These are phyloP conservation scores for Pestalotiopsis fici DNA, from an alignment of 2,329 filamentous ascomycete genomes.

Conservation along the genomic window DNA sequence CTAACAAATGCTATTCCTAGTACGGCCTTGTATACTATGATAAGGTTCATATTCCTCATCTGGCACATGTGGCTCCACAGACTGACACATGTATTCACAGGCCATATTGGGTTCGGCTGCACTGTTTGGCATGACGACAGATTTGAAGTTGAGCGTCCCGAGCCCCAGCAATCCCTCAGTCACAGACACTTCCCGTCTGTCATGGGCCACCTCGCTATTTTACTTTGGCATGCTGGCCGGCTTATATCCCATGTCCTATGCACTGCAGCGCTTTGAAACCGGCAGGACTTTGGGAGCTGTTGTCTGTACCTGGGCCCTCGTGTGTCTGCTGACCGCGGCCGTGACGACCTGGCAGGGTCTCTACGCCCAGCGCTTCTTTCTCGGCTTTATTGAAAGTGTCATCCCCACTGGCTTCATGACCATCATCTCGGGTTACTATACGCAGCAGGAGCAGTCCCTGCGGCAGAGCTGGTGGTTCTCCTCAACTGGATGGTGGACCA, in stretches of 20 bases:
- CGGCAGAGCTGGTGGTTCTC: constrained; percentile 71
- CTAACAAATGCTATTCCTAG: constrained; percentile 28
- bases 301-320: constrained; percentile 65
- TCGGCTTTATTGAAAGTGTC: constrained; percentile 63
- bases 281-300: constrained; percentile 64
- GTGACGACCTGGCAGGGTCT: constrained; percentile 65
- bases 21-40: constrained; percentile 73
- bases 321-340: constrained; percentile 70
- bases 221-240: constrained; percentile 80
- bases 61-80: too few species aligned
- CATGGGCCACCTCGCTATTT: constrained; percentile 78
- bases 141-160: constrained; percentile 61
- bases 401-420: constrained; percentile 69
- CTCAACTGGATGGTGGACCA: constrained; percentile 58
- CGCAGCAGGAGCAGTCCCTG: constrained; percentile 63
- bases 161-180: constrained; percentile 49
- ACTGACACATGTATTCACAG: constrained; percentile 30
- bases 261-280: constrained; percentile 67
- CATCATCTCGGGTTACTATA: constrained; percentile 64
- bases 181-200: constrained; percentile 67
- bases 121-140: constrained; percentile 75
- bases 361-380: constrained; percentile 67
- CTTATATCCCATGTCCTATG: constrained; percentile 72
- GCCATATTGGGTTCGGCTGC: constrained; percentile 73
- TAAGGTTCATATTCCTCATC: constrained; percentile 43